A percentile compares a stretch with the other conserved stretches of the same genome.
These are phyloP conservation scores for Yarrowia sp. DNA, from an alignment of 805 yeast genomes.

Conservation along the genomic window DNA sequence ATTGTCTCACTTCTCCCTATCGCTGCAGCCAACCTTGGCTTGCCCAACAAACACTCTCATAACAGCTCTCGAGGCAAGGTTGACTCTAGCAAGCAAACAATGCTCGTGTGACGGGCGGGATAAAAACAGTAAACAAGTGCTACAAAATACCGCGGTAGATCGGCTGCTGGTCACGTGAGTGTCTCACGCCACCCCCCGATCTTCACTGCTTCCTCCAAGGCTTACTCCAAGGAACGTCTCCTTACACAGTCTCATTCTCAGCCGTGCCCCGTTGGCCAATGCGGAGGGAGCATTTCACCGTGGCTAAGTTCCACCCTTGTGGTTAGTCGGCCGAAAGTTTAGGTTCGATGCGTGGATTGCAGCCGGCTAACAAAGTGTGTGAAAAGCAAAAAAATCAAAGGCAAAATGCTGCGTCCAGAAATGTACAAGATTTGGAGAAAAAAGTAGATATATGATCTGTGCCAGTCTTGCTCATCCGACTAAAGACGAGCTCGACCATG, in stretches of 20 bases:
- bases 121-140: too few species aligned
- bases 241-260: neutral
- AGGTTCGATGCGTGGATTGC: slow-evolving; percentile 21
- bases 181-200: too few species aligned
- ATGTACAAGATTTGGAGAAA: neutral
- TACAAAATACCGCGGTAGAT: too few species aligned
- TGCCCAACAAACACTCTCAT: too few species aligned
- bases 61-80: neutral
- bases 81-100: neutral
- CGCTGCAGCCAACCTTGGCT: too few species aligned
- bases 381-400: neutral
- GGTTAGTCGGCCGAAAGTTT: slow-evolving; percentile 8
- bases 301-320: slow-evolving; percentile 10
- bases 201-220: too few species aligned
- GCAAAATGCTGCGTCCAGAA: neutral
- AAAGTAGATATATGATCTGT: neutral
- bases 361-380: neutral
- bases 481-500: neutral
- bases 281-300: neutral
- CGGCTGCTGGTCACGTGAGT: neutral
- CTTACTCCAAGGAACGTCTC: neutral
- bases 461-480: neutral
- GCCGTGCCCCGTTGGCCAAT: neutral
- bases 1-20: too few species aligned
- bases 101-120: too few species aligned